Conservation (phyloP, 1,284 basidiomycete genomes). For the Xanthoconium separans region DNA sequence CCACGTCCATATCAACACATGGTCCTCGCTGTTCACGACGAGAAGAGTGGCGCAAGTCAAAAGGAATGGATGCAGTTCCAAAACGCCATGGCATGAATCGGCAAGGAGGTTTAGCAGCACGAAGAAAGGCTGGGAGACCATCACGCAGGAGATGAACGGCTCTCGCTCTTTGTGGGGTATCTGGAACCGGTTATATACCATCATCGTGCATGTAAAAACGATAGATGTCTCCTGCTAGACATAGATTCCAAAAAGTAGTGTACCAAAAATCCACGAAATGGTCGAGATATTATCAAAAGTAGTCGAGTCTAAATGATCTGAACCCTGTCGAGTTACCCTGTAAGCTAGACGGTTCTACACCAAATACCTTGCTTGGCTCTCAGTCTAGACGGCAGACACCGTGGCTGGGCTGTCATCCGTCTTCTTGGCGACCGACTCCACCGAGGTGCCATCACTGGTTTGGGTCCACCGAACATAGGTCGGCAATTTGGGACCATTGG, state of each 20-base stretch:
- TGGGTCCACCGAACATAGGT: conserved; percentile 19
- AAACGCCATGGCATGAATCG: conserved; percentile 59
- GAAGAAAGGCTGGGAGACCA: conserved; percentile 64
- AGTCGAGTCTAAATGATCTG: background rate
- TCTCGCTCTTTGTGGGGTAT: background rate
- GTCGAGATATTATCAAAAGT: background rate
- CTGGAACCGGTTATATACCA: background rate
- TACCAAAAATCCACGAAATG: conserved; percentile 9
- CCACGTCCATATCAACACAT: conserved; percentile 65
- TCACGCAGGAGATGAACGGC: conserved; percentile 59
- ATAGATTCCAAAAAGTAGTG: conserved; percentile 15
- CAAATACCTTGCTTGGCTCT: background rate
- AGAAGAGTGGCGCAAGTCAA: conserved; percentile 74
- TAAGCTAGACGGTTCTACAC: background rate
- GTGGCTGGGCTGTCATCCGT: background rate
- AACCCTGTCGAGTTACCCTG: background rate
- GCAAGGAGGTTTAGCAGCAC: conserved; percentile 59
- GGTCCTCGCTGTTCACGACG: conserved; percentile 67
- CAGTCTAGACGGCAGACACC: conserved; percentile 12
- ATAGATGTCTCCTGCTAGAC: background rate
- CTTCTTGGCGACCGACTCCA: conserved; percentile 13
- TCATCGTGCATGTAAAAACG: background rate
- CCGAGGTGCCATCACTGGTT: conserved; percentile 1
- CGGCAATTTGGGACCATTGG: conserved; percentile 16
- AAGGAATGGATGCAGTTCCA: conserved; percentile 58